phyloP scores from a whole-genome alignment of 2,329 filamentous ascomycete genomes.

The Chaetoscypha palmicola region DNA sequence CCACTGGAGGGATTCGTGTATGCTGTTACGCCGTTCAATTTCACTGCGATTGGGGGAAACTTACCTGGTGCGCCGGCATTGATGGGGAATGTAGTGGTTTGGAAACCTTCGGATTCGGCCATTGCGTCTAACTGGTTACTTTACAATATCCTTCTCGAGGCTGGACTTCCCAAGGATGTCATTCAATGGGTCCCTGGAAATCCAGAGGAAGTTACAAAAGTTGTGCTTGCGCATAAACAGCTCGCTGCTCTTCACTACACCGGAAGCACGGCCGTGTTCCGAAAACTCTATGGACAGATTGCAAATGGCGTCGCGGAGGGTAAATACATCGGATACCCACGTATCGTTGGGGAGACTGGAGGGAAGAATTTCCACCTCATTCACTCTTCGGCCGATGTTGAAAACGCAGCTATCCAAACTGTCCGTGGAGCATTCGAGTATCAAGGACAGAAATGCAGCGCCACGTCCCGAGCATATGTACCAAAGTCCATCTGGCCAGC shows the following conservation, averaged over 20 bases:
- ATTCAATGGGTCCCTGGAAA: conserved; percentile 92
- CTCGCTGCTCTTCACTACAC: conserved; percentile 95
- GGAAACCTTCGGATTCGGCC: conserved; percentile 90
- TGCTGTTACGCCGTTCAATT: conserved; percentile 92
- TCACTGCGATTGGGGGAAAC: conserved; percentile 90
- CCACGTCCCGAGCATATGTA: conserved; percentile 73
- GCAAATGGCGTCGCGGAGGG: conserved; percentile 73
- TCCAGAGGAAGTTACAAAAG: conserved; percentile 73
- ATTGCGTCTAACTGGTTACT: conserved; percentile 88
- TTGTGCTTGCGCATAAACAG: conserved; percentile 66
- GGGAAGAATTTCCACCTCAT: conserved; percentile 92
- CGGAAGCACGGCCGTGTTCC: conserved; percentile 86
- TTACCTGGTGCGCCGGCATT: conserved; percentile 75
- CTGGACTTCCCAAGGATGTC: conserved; percentile 80
- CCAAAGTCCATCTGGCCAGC: conserved; percentile 67
- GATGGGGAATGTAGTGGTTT: conserved; percentile 90
- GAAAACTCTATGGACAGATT: conserved; percentile 80
- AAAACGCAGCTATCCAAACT: conserved; percentile 74
- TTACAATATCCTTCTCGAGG: conserved; percentile 85
- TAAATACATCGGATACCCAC: conserved; percentile 77
- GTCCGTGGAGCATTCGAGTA: conserved; percentile 85
- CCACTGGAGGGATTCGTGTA: conserved; percentile 94
- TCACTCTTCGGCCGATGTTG: conserved; percentile 68
- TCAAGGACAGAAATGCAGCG: conserved; percentile 88
- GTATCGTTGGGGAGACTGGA: conserved; percentile 84